Evolutionary conservation across 164 flowering plant species (phyloP), one percentile per base, ranked within the genome.

Genomic region (Berberis vulgaris): DNA sequence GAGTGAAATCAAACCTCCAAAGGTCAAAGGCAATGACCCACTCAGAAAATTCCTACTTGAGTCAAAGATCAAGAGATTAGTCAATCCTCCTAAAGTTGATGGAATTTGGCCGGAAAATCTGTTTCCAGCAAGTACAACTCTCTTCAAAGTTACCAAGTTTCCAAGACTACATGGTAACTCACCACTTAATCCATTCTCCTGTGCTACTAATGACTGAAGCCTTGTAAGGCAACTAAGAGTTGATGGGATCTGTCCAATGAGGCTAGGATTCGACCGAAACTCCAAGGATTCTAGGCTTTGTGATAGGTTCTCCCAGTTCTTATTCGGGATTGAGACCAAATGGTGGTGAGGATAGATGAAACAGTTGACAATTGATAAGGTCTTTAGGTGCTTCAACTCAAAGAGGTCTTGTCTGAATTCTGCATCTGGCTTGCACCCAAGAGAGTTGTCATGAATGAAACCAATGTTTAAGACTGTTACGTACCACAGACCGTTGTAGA

Each of bases 221-320:
- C 78, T 81, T 9, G 42, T 60, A n/a, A 93, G 83, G 53, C 54
- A 7, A 26, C 84, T 79, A 45, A 89, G 70, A 60, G 62, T 54
- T 0, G 67, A 6, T 1, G 97, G 97, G 41, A 88, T 73, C 49
- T 47, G 65, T 4, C 94, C 98, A 3, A 60, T 60, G 42, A 93
- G 85, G 13, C 89, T 85, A 0, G 86, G 82, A 73, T 93, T 93
- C 1, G 83, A 80, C 54, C 98, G 69, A 53, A 93, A 83, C 68
- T 93, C 96, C 2, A 93, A 58, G 8, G 83, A 71, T 65, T 84
- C 87, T 49, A 89, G 69, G 65, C 67, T 82, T 62, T 54, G 64
- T 12, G 85, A 77, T 49, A 86, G 78, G 4, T 67, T 80, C 44
- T 68, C 78, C 93, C 88, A 86, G 56, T 73, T 69, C 0, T 58